Evolutionary conservation across 495 filamentous ascomycete species (phyloP), one percentile per base, ranked within the genome.

Genomic region (Apodospora peruviana): DNA sequence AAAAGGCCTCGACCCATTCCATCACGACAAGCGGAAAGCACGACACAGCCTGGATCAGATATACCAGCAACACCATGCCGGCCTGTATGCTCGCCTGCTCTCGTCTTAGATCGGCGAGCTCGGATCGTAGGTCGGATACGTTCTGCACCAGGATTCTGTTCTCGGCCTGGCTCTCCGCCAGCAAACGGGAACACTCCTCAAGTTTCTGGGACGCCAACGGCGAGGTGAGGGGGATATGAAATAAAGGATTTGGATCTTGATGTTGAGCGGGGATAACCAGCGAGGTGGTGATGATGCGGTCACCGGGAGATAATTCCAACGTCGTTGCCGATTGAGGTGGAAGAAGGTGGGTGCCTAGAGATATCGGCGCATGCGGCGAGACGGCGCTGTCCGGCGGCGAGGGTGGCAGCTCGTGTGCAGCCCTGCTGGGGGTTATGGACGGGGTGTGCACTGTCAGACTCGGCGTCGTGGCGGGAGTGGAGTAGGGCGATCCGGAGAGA

Each of bases 341-440:
- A 11, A 10, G 14, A 14, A 12, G 12, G n/a, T 40, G 2, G 18
- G 12, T 4, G 18, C 18, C 10, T 2, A 3, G 18, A 9, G 2
- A n/a, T 11, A 25, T n/a, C 8, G 40, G 40, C 9, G 37, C 14
- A 9, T 43, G 40, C 5, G 21, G 40, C 5, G 19, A 20, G 20
- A 27, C 25, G 17, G 40, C 40, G 23, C 40, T 43, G 20, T 43
- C 40, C 5, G 40, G 40, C 14, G 40, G 40, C 11, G 40, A 43
- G 1, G 40, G 40, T 1, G 40, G 40, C 7, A 43, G 40, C 3
- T 16, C 17, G 7, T 29, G 40, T 24, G 40, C 18, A 9, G 37
- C 14, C 8, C 8, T 16, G 14, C 12, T n/a, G 21, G 40, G 40
- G 14, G 14, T 11, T 14, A 5, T 14, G 21, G 21, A 43, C 12